Percentiles rank a stretch among this genome's conserved stretches.
These are phyloP conservation scores for Chaetomiaceae sp. DNA, from an alignment of 2,329 filamentous ascomycete species.

Conservation along the genomic window DNA sequence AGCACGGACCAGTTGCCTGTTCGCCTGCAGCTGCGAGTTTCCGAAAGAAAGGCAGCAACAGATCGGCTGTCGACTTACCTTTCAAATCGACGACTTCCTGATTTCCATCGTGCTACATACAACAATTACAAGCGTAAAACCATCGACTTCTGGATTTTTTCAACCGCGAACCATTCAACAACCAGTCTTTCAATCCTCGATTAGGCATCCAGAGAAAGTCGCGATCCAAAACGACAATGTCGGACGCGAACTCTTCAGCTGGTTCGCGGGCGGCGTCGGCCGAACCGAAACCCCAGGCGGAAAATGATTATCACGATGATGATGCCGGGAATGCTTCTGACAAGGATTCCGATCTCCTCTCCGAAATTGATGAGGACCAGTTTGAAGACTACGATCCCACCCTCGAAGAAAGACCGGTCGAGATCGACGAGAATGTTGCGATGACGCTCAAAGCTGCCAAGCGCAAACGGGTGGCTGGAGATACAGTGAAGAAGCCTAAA, in stretches of 20 bases:
- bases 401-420: conserved; percentile 59
- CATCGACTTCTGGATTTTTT: neutral
- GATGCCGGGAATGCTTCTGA: conserved; percentile 41
- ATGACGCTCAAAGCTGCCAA: conserved; percentile 61
- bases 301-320: conserved; percentile 22
- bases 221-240: conserved; percentile 33
- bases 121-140: neutral
- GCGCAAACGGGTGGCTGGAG: conserved; percentile 60
- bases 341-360: conserved; percentile 56
- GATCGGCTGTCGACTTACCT: neutral
- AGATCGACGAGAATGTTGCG: conserved; percentile 63
- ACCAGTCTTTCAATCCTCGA: neutral
- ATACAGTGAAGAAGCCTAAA: conserved; percentile 66
- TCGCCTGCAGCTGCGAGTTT: neutral
- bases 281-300: conserved; percentile 26
- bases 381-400: conserved; percentile 66
- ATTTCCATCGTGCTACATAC: neutral
- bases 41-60: neutral
- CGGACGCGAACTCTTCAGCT: conserved; percentile 43
- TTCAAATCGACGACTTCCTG: neutral
- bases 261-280: conserved; percentile 38
- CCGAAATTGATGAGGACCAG: conserved; percentile 65
- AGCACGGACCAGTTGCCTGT: neutral
- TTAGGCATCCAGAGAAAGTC: neutral
- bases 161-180: neutral